phyloP scores from a whole-genome alignment of 805 yeast genomes.

The Teunomyces tritomae region DNA sequence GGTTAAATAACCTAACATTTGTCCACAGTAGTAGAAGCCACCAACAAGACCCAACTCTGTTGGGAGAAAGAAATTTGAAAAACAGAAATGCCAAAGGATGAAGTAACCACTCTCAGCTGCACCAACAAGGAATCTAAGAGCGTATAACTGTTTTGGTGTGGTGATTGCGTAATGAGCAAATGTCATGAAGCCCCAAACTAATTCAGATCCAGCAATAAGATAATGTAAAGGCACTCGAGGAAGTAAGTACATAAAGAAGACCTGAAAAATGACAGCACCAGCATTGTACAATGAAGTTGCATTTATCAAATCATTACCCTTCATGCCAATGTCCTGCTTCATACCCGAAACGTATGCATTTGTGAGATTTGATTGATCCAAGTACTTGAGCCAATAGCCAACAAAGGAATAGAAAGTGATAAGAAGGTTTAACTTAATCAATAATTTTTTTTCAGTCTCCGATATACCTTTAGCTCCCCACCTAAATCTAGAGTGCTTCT shows the following conservation, averaged over 20 bases:
- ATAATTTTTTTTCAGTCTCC: constrained; percentile 21
- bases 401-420: constrained; percentile 22
- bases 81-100: constrained; percentile 10
- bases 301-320: constrained; percentile 20
- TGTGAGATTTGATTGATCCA: constrained; percentile 22
- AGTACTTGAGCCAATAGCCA: constrained; percentile 25
- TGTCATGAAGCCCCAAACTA: constrained; percentile 19
- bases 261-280: constrained; percentile 21
- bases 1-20: constrained; percentile 29
- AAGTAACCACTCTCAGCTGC: constrained; percentile 14
- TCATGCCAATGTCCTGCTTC: constrained; percentile 16
- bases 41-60: constrained; percentile 10
- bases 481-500: constrained; percentile 6
- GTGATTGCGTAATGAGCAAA: constrained; percentile 16
- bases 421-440: constrained; percentile 22
- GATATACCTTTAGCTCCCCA: constrained; percentile 27
- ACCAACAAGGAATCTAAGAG: constrained; percentile 19
- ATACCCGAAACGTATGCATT: constrained; percentile 23
- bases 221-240: constrained; percentile 21
- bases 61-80: constrained; percentile 53
- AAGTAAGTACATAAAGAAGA: constrained; percentile 22
- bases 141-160: constrained; percentile 17
- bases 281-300: constrained; percentile 20
- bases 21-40: constrained; percentile 31
- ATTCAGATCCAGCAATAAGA: constrained; percentile 18